Base-by-base conservation (phyloP, 1,284 basidiomycete genomes). In the Fomitopsis betulina region DNA sequence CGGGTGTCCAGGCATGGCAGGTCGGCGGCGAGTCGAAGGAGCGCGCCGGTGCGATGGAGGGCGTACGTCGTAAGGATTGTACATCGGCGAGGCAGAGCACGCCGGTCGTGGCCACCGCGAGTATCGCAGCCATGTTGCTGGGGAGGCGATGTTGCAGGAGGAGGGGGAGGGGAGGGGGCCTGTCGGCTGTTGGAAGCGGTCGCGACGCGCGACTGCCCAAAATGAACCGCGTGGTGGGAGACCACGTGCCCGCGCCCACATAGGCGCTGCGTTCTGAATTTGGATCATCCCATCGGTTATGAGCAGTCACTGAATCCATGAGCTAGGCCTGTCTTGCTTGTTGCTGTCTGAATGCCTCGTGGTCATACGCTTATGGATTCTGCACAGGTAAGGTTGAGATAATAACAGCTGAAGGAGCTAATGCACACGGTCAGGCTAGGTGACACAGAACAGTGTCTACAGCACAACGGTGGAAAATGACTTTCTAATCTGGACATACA, bases 1-100 rank as follows among this genome's bases (percentile, higher is more conserved):
- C 82, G 3, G 75, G 65, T 15, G 82, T 76, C 87, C 87, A 89
- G 19, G 74, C 68, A 58, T 73, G 76, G 19, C 79, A 69, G 6
- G 71, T 75, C 27, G 80, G 78, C 53, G 72, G 68, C 13, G 73
- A 67, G 27, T 75, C 64, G 42, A 83, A 71, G 70, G 69, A 52
- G 73, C 78, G 55, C 70, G 70, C 35, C 70, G 75, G 50, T 75
- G 72, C 3, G 70, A 78, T 12, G 5, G 63, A 49, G 12, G 74
- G 67, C 2, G 74, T 63, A 35, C 71, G 74, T 65, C 80, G 84
- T 55, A 88, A 71, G 27, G 70, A 64, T 6, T 71, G 56, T 3
- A 78, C 70, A 52, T 87, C 81, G 42, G 80, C 63, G 54, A 86
- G 62, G 53, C 73, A 51, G 13, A 72, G 63, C 13, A 50, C 52